A percentile compares a stretch with the other conserved stretches of the same genome.
Conservation (phyloP, 129 eudicot genomes). For the Artemisia tridentata region DNA sequence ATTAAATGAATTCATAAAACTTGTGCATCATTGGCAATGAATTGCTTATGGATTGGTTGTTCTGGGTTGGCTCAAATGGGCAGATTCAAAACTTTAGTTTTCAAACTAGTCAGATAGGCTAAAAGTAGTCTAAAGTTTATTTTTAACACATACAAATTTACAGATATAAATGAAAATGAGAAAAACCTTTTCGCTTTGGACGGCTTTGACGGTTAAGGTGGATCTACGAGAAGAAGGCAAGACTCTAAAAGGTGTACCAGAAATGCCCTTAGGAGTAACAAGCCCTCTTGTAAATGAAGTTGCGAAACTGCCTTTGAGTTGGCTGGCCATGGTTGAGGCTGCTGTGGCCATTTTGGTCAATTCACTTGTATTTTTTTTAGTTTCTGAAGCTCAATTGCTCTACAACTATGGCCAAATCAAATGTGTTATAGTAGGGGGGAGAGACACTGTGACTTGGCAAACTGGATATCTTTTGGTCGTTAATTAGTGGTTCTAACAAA, state of each 20-base stretch:
- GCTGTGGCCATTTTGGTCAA: slow-evolving; percentile 39
- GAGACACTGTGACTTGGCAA: slow-evolving; percentile 25
- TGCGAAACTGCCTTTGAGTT: slow-evolving; percentile 64
- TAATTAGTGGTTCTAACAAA: slow-evolving; percentile 21
- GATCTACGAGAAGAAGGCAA: slow-evolving; percentile 51
- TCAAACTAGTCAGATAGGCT: too few species aligned
- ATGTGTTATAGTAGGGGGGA: slow-evolving; percentile 31
- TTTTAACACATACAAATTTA: too few species aligned
- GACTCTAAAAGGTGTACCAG: slow-evolving; percentile 68
- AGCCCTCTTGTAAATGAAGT: slow-evolving; percentile 50
- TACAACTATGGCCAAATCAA: slow-evolving; percentile 15
- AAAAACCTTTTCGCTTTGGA: slow-evolving; percentile 71
- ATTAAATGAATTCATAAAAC: not conserved
- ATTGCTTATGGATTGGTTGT: too few species aligned
- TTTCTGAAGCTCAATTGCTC: slow-evolving; percentile 6
- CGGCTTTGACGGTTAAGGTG: slow-evolving; percentile 51
- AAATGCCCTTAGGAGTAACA: slow-evolving; percentile 68
- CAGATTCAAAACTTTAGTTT: too few species aligned
- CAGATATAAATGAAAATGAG: not conserved
- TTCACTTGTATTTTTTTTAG: not conserved
- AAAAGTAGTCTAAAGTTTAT: too few species aligned
- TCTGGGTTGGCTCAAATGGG: too few species aligned
- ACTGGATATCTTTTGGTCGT: slow-evolving; percentile 16
- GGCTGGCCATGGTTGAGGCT: slow-evolving; percentile 77
- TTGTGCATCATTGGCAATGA: slow-evolving; percentile 2